phyloP scores from a whole-genome alignment of 495 filamentous ascomycete genomes.

The Corynascus novoguineensis region DNA sequence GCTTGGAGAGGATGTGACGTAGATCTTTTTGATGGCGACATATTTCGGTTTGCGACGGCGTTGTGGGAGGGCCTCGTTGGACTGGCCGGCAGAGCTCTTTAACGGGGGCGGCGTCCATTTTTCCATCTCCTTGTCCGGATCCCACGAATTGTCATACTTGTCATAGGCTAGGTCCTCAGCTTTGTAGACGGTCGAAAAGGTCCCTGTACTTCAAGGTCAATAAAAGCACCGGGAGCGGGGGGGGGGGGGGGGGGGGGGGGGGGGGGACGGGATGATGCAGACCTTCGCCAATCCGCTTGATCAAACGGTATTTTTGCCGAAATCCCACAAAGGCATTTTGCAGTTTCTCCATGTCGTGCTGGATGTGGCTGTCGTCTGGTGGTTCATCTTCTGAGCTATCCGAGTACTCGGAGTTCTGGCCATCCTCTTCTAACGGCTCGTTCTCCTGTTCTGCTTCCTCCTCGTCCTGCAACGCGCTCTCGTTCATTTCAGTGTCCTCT shows the following conservation, averaged over 20 bases:
- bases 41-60: conserved; percentile 56
- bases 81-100: conserved; percentile 34
- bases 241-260: no score
- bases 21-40: conserved; percentile 98
- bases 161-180: conserved; percentile 93
- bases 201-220: conserved; percentile 51
- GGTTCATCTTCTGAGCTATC: conserved; percentile 56
- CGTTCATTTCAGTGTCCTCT: conserved; percentile 33
- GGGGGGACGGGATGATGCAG: conserved; percentile 4
- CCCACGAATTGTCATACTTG: conserved; percentile 80
- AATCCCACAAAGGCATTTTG: conserved; percentile 80
- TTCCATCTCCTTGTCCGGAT: conserved; percentile 58
- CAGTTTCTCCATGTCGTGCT: conserved; percentile 80
- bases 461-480: conserved; percentile 27
- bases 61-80: conserved; percentile 22
- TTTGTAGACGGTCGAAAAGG: conserved; percentile 98
- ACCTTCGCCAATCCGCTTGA: conserved; percentile 98
- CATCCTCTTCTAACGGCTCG: conserved; percentile 39
- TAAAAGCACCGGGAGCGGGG: neutral
- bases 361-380: conserved; percentile 67
- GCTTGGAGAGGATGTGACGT: conserved; percentile 87
- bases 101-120: conserved; percentile 59
- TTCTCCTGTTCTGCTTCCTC: conserved; percentile 16
- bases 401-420: conserved; percentile 44
- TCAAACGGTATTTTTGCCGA: conserved; percentile 72